A percentile compares a stretch with the other conserved stretches of the same genome.
Evolutionary conservation across 192 early-diverging fungal genomes (phyloP).

Genomic region (Jimgerdemannia flammicorona): DNA sequence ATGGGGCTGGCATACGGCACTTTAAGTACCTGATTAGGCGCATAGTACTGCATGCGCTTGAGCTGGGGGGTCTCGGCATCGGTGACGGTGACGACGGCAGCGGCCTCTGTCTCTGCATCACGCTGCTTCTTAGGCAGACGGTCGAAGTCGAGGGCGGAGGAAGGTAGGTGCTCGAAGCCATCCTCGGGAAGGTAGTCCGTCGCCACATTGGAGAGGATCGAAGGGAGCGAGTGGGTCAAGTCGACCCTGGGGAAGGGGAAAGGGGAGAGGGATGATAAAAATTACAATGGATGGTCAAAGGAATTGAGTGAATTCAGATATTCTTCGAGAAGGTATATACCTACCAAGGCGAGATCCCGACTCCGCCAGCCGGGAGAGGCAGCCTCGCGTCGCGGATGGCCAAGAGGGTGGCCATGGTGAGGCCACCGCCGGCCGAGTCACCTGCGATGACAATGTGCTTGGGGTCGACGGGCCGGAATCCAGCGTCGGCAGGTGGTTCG

Average conservation of each 20-base stretch:
- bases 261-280: neutral
- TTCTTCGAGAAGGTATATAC: slow-evolving; percentile 2
- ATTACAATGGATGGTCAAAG: neutral
- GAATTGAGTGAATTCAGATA: too few species aligned
- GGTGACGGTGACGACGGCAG: neutral
- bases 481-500: slow-evolving; percentile 38
- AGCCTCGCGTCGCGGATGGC: slow-evolving; percentile 55
- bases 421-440: slow-evolving; percentile 67
- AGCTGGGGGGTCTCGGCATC: slow-evolving; percentile 14
- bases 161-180: slow-evolving; percentile 37
- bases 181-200: slow-evolving; percentile 42
- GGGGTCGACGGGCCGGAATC: slow-evolving; percentile 39
- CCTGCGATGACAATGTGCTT: slow-evolving; percentile 61
- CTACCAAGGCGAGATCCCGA: slow-evolving; percentile 64
- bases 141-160: slow-evolving; percentile 25
- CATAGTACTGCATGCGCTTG: slow-evolving; percentile 39
- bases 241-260: slow-evolving; percentile 29
- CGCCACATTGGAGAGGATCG: slow-evolving; percentile 17
- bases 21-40: slow-evolving; percentile 33
- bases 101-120: slow-evolving; percentile 2
- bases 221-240: slow-evolving; percentile 44
- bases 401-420: slow-evolving; percentile 48
- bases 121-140: slow-evolving; percentile 7
- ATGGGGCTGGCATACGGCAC: slow-evolving; percentile 43
- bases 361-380: slow-evolving; percentile 50